Base-by-base conservation (phyloP, 1,139 yeast genomes). In the Casaregolazyma lundiana region DNA sequence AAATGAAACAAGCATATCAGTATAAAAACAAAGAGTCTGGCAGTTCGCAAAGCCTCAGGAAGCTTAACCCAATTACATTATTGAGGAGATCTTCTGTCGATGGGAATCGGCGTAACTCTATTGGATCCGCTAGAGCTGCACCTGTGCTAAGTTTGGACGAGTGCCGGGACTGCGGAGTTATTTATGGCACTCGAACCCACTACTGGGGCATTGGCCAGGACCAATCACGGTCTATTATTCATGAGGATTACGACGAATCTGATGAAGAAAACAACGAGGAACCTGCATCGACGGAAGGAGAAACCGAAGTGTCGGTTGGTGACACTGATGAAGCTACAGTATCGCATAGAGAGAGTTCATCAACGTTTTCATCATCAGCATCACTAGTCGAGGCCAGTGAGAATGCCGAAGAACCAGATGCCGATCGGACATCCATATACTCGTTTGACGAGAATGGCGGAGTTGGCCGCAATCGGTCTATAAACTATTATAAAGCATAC, bases 131-230 rank as follows among this genome's bases (percentile, higher is more conserved):
- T 22, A 37, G 46, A 6, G 43, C 47, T 6, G 44, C 44, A 7
- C 39, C 46, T 4, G 40, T 46, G 24, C 43, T 48, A 13, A 49
- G 54, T 2, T 49, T 43, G 11, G 55, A 55, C 26, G 56, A 50
- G 7, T 57, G 56, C 43, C 49, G 45, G 43, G 62, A 56, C 18
- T 67, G 66, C 5, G 68, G 67, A 9, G 53, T 58, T 21, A 64
- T 64, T 26, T 58, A 56, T 44, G 68, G 68, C 34, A 64, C 67
- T 15, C 48, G 66, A 29, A 59, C 60, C 15, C 65, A 64, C 32
- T 65, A 63, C 38, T 64, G 68, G 68, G 63, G 65, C 5, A 29
- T 19, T 7, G 41, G 40, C n/a, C 44, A 35, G 8, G 32, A 40
- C 13, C 29, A 35, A 5, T 30, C 43, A 3, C 32, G 32, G 15